Percentiles rank a stretch among this genome's conserved stretches.
These are phyloP conservation scores for Cucurbita ficifolia DNA, from an alignment of 306 rosid genomes.

Conservation along the genomic window DNA sequence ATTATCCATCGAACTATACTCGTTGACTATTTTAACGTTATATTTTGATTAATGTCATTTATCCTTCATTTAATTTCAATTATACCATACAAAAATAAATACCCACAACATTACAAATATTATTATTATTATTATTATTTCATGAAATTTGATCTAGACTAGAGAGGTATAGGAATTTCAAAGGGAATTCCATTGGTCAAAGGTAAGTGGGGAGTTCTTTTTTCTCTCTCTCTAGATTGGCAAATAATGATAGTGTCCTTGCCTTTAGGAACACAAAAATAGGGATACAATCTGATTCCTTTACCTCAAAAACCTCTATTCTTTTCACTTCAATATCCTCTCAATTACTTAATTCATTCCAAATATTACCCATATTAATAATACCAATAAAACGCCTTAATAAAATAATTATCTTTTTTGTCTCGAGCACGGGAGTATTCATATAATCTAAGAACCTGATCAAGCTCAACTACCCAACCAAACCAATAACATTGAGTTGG, in stretches of 20 bases:
- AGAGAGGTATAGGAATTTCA: not conserved
- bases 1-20: too few species aligned
- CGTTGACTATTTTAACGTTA: too few species aligned
- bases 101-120: not conserved
- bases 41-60: too few species aligned
- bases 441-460: too few species aligned
- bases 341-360: not conserved
- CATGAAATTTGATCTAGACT: not conserved
- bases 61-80: too few species aligned
- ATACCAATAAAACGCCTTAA: not conserved
- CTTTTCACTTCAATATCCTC: not conserved
- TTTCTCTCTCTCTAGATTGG: not conserved
- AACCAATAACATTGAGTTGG: too few species aligned
- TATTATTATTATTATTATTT: too few species aligned
- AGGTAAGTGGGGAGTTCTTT: not conserved
- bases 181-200: conserved; percentile 6
- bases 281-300: not conserved
- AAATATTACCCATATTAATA: not conserved
- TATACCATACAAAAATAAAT: not conserved
- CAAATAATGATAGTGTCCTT: not conserved
- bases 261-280: not conserved
- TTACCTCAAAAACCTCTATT: not conserved
- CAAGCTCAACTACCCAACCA: too few species aligned
- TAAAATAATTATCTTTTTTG: too few species aligned
- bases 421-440: too few species aligned